These are phyloP conservation scores for Ceratocystiopsis sp. DNA, from an alignment of 2,329 filamentous ascomycete genomes.

Conservation along the genomic window DNA sequence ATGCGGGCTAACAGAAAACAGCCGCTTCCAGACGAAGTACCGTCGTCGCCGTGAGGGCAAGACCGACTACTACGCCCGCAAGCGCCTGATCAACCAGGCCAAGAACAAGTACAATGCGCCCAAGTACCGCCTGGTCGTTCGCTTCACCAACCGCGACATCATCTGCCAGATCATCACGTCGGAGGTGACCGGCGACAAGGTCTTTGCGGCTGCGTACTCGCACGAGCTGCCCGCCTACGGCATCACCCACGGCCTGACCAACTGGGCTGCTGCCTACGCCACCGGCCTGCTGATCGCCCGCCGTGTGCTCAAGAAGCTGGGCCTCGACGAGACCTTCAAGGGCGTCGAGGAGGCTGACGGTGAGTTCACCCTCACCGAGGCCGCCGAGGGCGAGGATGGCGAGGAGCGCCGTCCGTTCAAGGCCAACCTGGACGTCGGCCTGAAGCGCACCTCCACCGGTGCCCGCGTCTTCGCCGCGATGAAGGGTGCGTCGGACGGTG, in stretches of 20 bases:
- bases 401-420: constrained; percentile 93
- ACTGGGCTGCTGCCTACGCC: constrained; percentile 96
- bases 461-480: constrained; percentile 98
- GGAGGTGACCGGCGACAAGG: constrained; percentile 95
- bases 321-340: constrained; percentile 77
- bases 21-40: constrained; percentile 99
- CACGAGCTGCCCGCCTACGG: constrained; percentile 98
- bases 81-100: constrained; percentile 98
- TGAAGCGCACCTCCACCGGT: constrained; percentile 92
- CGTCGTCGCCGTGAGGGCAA: constrained; percentile 90
- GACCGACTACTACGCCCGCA: constrained; percentile 99
- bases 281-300: constrained; percentile 94
- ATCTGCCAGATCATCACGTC: constrained; percentile 94
- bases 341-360: constrained; percentile 96
- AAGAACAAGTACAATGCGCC: constrained; percentile 99
- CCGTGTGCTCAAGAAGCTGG: constrained; percentile 93
- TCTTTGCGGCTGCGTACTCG: constrained; percentile 79
- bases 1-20: constrained; percentile 20
- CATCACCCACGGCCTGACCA: constrained; percentile 96
- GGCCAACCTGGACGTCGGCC: constrained; percentile 95
- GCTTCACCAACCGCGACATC: constrained; percentile 99
- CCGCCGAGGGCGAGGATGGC: constrained; percentile 74
- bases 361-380: constrained; percentile 92
- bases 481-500: constrained; percentile 98
- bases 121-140: constrained; percentile 99